These are phyloP conservation scores for Zopfochytrium polystomum DNA, from an alignment of 371 early-diverging fungal species.

Conservation along the genomic window DNA sequence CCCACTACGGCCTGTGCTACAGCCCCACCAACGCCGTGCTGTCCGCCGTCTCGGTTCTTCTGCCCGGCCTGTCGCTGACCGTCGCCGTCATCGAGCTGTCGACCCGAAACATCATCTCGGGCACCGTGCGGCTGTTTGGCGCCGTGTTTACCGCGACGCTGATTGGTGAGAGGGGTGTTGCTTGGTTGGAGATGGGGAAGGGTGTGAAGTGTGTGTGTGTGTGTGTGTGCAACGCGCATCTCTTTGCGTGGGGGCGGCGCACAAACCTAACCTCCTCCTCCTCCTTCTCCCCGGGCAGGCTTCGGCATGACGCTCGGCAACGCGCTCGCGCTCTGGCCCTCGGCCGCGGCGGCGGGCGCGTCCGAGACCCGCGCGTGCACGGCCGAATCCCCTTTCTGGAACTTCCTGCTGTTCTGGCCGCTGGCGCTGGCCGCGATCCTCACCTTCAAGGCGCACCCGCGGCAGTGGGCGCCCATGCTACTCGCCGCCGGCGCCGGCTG, in stretches of 20 bases:
- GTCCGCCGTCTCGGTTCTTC: constrained; percentile 18
- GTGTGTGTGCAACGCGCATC: too few relatives aligned
- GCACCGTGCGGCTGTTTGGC: constrained; percentile 74
- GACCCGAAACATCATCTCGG: constrained; percentile 76
- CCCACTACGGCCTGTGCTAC: constrained; percentile 6
- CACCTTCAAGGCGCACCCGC: constrained; percentile 27
- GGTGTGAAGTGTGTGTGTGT: too few relatives aligned
- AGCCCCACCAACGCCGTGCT: constrained; percentile 17
- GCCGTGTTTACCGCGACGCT: constrained; percentile 69
- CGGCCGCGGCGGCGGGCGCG: constrained; percentile 31
- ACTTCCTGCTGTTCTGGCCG: constrained; percentile 28
- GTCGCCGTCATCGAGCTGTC: constrained; percentile 75
- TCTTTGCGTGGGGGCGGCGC: too few relatives aligned
- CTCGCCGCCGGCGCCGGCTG: constrained; percentile 33
- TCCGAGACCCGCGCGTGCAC: constrained; percentile 26
- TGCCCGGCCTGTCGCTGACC: constrained; percentile 50
- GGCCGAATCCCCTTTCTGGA: constrained; percentile 20
- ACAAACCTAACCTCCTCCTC: too few relatives aligned
- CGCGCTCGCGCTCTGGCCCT: constrained; percentile 22
- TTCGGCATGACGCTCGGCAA: too few relatives aligned
- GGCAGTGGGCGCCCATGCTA: constrained; percentile 40
- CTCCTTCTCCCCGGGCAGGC: too few relatives aligned
- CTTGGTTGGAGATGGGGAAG: constrained; percentile 66
- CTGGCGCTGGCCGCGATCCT: constrained; percentile 28
- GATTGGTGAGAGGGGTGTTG: constrained; percentile 22